Base-by-base conservation (phyloP, 441 rosid genomes). In the Mallotus japonicus region DNA sequence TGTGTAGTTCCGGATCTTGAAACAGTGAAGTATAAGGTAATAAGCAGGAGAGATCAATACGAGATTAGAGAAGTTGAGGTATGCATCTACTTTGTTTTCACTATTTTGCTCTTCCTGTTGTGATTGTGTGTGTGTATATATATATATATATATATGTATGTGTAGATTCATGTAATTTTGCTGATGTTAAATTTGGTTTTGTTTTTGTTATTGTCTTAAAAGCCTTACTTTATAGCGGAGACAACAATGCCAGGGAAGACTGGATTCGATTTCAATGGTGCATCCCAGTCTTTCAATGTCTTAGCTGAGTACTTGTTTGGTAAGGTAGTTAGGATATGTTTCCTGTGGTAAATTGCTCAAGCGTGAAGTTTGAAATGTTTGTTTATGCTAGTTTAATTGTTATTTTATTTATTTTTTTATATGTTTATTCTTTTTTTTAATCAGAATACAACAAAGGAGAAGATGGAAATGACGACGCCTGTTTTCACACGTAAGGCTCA, bases 251-350 rank as follows among this genome's bases (percentile, higher is more conserved):
- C 97, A 7, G 91, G 97, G 62, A 87, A 70, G 68, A 80, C 75
- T 70, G 97, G 97, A 59, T 92, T 94, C 51, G 93, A 92, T 81
- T 80, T 89, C 75, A 80, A 69, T 71, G 93, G 97, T 22, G 83
- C 94, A 67, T 95, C 97, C 59, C 89, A 70, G 73, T 90, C 96
- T 49, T 95, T 95, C 74, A 95, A 89, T 84, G 88, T 87, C 56
- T 82, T 94, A 78, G 97, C 99, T 22, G 99, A 86, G 72, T 92
- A 90, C 90, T 91, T 90, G 82, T 90, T 94, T 62, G 99, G 99
- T 87, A 90, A 94, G 97, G 97, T 92, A 90, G 76, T 50, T 17
- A 10, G 58, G 62, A 62, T 17, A 19, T 32, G 55, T 32, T 5
- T 55, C 55, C 11, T 49, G 28, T 20, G 60, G 24, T 5, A 34